Conservation (phyloP, 1,284 basidiomycete genomes). For the Mycena sp. region DNA sequence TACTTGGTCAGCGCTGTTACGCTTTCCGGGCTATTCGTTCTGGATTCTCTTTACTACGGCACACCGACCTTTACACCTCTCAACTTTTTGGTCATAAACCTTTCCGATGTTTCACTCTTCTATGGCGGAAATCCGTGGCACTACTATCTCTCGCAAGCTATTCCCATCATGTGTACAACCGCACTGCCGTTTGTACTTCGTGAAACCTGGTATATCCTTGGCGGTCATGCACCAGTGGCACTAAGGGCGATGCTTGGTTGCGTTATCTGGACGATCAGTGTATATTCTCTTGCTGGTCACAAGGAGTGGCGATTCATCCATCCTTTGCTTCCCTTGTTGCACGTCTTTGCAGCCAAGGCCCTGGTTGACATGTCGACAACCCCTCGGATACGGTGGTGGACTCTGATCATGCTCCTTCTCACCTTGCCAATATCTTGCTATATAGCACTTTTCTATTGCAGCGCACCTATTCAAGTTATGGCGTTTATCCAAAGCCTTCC, state of each 20-base stretch:
- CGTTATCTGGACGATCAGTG: constrained; percentile 69
- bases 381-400: constrained; percentile 46
- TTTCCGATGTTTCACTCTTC: constrained; percentile 88
- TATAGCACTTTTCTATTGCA: constrained; percentile 76
- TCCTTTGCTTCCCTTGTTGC: constrained; percentile 87
- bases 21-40: constrained; percentile 49
- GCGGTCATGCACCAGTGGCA: constrained; percentile 40
- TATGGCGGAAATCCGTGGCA: constrained; percentile 92
- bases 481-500: constrained; percentile 67
- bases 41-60: constrained; percentile 81
- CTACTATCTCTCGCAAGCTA: constrained; percentile 88
- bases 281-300: constrained; percentile 86
- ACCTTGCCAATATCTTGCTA: constrained; percentile 73
- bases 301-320: constrained; percentile 99
- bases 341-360: constrained; percentile 81
- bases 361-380: constrained; percentile 60
- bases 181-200: constrained; percentile 77
- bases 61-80: constrained; percentile 78
- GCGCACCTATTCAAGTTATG: constrained; percentile 81
- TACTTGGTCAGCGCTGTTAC: constrained; percentile 47
- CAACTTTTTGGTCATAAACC: constrained; percentile 85
- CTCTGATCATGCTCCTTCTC: constrained; percentile 58
- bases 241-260: constrained; percentile 60
- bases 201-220: constrained; percentile 58
- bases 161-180: constrained; percentile 85